phyloP scores from a whole-genome alignment of 441 rosid genomes.

The Aleurites moluccanus region DNA sequence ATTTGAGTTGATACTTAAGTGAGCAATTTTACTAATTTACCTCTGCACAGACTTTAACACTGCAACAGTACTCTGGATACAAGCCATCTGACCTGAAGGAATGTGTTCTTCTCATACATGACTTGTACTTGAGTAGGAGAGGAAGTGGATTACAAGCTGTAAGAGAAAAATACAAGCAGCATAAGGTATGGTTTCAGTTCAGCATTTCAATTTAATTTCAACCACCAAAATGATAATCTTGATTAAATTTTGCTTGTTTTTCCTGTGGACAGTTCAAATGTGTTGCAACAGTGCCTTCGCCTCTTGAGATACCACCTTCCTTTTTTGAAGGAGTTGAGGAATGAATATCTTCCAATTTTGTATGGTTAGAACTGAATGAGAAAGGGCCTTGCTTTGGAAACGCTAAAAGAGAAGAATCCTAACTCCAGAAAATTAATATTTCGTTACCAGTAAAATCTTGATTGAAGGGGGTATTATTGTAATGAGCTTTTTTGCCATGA shows the following conservation, averaged over 20 bases:
- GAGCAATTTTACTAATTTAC: background rate
- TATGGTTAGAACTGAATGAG: background rate
- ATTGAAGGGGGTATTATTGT: background rate
- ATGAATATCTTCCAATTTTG: conserved; percentile 11
- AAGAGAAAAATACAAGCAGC: conserved; percentile 71
- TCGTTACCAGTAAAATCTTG: background rate
- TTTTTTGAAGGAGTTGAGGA: conserved; percentile 50
- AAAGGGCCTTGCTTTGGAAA: background rate
- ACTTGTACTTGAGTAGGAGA: conserved; percentile 61
- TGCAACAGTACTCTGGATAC: conserved; percentile 53
- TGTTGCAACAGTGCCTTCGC: conserved; percentile 59
- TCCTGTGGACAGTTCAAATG: conserved; percentile 56
- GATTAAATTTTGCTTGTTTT: conserved; percentile 6
- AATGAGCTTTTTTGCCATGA: background rate
- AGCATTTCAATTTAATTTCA: background rate
- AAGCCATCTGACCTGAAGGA: conserved; percentile 49
- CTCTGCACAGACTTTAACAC: conserved; percentile 41
- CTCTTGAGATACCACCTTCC: conserved; percentile 56
- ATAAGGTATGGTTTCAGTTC: conserved; percentile 44
- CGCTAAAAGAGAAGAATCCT: conserved; percentile 1
- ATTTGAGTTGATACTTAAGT: background rate
- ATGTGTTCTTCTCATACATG: conserved; percentile 55
- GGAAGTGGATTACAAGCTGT: conserved; percentile 58
- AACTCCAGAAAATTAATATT: conserved; percentile 6
- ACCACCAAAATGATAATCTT: background rate